phyloP scores from a whole-genome alignment of 441 rosid genomes.

The Populus trichocarpa region DNA sequence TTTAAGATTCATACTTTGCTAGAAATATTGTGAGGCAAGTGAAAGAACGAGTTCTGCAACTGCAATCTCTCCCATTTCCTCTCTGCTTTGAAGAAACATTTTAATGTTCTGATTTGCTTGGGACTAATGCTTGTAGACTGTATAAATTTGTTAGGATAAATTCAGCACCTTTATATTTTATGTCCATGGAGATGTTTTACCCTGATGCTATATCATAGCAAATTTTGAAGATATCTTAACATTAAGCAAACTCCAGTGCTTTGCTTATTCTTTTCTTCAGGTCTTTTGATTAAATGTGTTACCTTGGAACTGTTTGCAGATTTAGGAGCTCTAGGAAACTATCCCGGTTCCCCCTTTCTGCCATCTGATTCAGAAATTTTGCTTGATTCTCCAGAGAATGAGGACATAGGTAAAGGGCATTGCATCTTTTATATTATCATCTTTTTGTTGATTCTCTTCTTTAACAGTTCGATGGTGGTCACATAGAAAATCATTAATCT shows the following conservation, averaged over 20 bases:
- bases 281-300: neutral
- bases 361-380: slow-evolving; percentile 95
- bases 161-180: neutral
- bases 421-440: slow-evolving; percentile 1
- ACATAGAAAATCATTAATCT: neutral
- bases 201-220: neutral
- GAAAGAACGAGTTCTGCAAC: slow-evolving; percentile 1
- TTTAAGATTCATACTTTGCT: neutral
- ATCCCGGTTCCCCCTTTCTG: slow-evolving; percentile 93
- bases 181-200: neutral
- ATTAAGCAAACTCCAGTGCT: neutral
- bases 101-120: neutral
- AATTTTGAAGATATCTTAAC: neutral
- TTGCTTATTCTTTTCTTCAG: neutral
- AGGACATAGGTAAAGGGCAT: slow-evolving; percentile 68
- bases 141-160: neutral
- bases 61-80: neutral
- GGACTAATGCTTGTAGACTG: neutral
- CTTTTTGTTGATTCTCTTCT: neutral
- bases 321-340: slow-evolving; percentile 87
- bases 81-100: neutral
- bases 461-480: neutral
- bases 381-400: slow-evolving; percentile 86
- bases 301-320: slow-evolving; percentile 45
- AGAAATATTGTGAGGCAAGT: neutral